Evolutionary conservation across 805 yeast species (phyloP), one percentile per base, ranked within the genome.

Genomic region (Metschnikowia lachancei): DNA sequence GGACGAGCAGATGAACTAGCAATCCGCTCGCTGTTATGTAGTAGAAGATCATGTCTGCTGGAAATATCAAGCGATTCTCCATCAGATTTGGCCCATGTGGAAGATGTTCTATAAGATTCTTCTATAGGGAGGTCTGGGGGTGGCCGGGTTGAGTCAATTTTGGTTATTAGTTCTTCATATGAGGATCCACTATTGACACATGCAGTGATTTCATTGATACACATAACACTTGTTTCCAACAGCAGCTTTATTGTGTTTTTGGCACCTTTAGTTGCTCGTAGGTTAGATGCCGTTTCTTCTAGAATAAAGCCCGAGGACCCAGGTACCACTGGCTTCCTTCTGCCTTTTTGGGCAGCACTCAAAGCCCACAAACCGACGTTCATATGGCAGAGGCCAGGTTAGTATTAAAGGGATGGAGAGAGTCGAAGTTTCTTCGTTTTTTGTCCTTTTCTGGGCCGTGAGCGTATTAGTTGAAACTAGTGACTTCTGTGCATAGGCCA

Each of bases 231-330:
- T 8, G 46, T 16, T n/a, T 41, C 43, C 3, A 45, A 40, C 42
- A 33, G 52, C 36, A 28, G 41, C 24, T 39, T 40, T 22, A 52
- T 66, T 18, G 63, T 58, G 10, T 59, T 53, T 52, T 76, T 70
- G 44, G 67, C 62, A 36, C 64, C 66, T 50, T 66, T 66, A 26
- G 71, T 66, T 13, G 67, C 63, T 45, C 60, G 57, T 58, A 75
- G 61, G 39, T 47, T 49, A 20, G 39, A 20, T 5, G 29, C 39
- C 35, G 54, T 46, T 54, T 78, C 81, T 41, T 61, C 61, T 29
- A 76, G 66, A 39, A 77, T 65, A 80, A 81, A 79, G 50, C 66
- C 73, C 11, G 80, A 74, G 2, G 82, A 64, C 6, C 83, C 85
- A 1, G 81, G 81, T 4, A 74, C 66, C n/a, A 61, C 51, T 28